phyloP scores from a whole-genome alignment of 1,284 basidiomycete species.

The Rhodotorula glutinis region DNA sequence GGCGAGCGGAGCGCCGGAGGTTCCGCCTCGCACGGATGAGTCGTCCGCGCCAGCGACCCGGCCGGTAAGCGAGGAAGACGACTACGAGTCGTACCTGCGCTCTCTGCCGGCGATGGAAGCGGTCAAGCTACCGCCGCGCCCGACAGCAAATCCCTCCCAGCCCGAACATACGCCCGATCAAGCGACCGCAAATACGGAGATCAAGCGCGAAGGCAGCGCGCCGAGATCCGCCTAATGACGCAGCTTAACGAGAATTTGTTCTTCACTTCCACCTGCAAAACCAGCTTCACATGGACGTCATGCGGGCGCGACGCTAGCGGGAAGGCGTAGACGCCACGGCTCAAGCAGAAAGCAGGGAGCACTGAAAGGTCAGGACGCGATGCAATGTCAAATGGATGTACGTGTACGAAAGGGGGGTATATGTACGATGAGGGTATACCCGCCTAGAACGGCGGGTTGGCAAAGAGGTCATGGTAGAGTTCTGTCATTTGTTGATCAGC shows the following conservation, averaged over 20 bases:
- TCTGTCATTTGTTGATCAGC: constrained; percentile 10
- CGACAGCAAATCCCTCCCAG: background rate
- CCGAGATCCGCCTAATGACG: background rate
- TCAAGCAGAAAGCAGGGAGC: too few species aligned
- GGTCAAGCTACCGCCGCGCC: constrained; percentile 8
- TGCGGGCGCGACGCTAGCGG: too few species aligned
- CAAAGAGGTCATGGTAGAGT: constrained; percentile 22
- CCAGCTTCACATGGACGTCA: too few species aligned
- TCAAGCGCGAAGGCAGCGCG: background rate
- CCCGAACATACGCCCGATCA: too few species aligned
- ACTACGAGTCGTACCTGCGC: constrained; percentile 9
- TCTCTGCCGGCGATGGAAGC: background rate
- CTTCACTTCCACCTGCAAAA: too few species aligned
- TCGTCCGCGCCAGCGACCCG: too few species aligned
- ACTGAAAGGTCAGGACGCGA: too few species aligned
- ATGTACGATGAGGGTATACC: background rate
- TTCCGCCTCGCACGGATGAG: background rate
- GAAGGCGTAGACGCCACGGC: too few species aligned
- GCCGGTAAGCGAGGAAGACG: background rate
- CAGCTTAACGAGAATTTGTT: too few species aligned
- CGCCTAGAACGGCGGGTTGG: constrained; percentile 2
- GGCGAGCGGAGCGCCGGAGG: background rate
- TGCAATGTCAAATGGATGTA: background rate
- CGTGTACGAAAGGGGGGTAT: background rate
- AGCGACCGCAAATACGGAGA: too few species aligned